Percentiles rank a stretch among this genome's conserved stretches.
Evolutionary conservation across 2,329 filamentous ascomycete genomes (phyloP).

Genomic region (Didymella lethalis): DNA sequence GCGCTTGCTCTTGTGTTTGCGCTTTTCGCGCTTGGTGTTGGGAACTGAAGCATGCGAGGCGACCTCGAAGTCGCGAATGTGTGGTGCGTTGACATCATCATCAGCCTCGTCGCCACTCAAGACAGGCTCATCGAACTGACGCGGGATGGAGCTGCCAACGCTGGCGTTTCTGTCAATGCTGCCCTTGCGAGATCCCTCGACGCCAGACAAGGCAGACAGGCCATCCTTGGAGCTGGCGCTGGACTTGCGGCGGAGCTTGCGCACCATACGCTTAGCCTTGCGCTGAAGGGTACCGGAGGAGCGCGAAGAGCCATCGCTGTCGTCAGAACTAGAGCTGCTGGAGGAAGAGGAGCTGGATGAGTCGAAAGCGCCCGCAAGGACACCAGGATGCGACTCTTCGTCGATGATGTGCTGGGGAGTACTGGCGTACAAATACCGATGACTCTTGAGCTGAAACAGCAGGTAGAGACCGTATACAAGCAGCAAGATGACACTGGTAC

Average conservation of each 20-base stretch:
- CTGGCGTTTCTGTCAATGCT: slow-evolving; percentile 33
- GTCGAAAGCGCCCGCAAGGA: slow-evolving; percentile 82
- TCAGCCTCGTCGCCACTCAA: slow-evolving; percentile 64
- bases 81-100: slow-evolving; percentile 54
- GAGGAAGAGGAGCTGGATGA: slow-evolving; percentile 67
- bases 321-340: slow-evolving; percentile 61
- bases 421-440: slow-evolving; percentile 89
- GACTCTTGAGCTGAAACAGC: slow-evolving; percentile 89
- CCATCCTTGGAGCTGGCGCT: slow-evolving; percentile 74
- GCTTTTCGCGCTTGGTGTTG: slow-evolving; percentile 51
- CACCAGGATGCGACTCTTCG: slow-evolving; percentile 85
- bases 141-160: slow-evolving; percentile 33
- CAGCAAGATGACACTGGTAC: slow-evolving; percentile 85
- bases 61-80: slow-evolving; percentile 59
- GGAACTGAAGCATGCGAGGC: slow-evolving; percentile 46
- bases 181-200: slow-evolving; percentile 43
- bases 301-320: slow-evolving; percentile 69
- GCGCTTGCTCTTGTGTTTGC: slow-evolving; percentile 53
- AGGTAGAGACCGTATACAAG: slow-evolving; percentile 85
- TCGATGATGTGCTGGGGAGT: slow-evolving; percentile 93
- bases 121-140: slow-evolving; percentile 52
- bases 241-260: slow-evolving; percentile 77
- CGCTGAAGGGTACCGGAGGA: slow-evolving; percentile 76
- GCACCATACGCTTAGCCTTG: slow-evolving; percentile 78
- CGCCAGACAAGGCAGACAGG: slow-evolving; percentile 54